Evolutionary conservation across 1,284 basidiomycete species (phyloP).

Genomic region (Rhodotorula sp.): DNA sequence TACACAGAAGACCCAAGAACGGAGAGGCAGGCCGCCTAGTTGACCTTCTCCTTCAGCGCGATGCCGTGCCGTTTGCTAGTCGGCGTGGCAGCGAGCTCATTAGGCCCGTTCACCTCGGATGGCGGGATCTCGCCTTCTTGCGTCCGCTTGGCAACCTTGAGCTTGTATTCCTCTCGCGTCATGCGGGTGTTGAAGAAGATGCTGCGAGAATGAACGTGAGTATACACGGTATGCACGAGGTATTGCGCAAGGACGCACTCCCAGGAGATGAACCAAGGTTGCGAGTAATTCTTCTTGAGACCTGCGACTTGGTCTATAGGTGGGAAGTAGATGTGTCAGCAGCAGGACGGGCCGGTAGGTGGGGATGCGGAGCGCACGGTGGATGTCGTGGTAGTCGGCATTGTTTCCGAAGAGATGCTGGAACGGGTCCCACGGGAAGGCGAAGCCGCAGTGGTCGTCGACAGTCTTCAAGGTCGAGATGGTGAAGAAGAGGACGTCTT

Average conservation of each 20-base stretch:
- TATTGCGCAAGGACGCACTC: conserved; percentile 52
- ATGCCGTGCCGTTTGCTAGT: conserved; percentile 21
- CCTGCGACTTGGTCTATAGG: conserved; percentile 66
- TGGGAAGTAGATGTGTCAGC: conserved; percentile 10
- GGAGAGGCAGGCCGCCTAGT: not conserved
- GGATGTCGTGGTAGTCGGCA: conserved; percentile 97
- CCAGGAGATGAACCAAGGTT: conserved; percentile 69
- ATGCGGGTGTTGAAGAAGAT: conserved; percentile 75
- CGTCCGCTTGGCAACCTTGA: conserved; percentile 24
- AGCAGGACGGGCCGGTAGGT: not conserved
- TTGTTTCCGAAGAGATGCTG: conserved; percentile 89
- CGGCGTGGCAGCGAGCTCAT: conserved; percentile 32
- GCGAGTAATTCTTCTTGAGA: conserved; percentile 93
- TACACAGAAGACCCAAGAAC: not conserved
- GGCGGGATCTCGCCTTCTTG: conserved; percentile 5
- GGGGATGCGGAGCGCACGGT: conserved; percentile 68
- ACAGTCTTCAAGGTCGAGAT: conserved; percentile 91
- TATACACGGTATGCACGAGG: not conserved
- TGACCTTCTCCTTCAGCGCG: conserved; percentile 35
- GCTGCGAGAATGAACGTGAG: conserved; percentile 19
- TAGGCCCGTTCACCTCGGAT: conserved; percentile 33
- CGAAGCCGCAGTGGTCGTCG: conserved; percentile 96
- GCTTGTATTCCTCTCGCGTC: conserved; percentile 51
- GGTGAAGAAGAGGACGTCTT: conserved; percentile 76
- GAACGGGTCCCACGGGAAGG: conserved; percentile 54